Evolutionary conservation across 2,329 filamentous ascomycete species (phyloP), one percentile per base, ranked within the genome.

Genomic region (Phialophora macrospora): DNA sequence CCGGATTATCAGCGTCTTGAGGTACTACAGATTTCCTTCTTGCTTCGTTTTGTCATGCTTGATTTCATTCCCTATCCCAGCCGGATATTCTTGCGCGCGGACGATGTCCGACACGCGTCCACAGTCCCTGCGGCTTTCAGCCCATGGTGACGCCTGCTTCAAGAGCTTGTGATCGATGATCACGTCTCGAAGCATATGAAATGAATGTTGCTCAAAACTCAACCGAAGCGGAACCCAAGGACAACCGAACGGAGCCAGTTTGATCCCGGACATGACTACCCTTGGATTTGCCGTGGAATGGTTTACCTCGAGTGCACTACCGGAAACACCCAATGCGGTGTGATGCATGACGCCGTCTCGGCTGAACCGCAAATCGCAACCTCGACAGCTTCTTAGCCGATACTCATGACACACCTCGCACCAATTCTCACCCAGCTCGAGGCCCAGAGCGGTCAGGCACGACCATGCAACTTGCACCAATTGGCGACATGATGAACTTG

Each of bases 21-120:
- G 58, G 58, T 60, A 60, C 58, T 60, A 38, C 46, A 51, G 44
- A 26, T 60, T 60, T 54, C 58, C 34, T 60, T 60, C 24, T 54
- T 32, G n/a, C 34, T 54, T 41, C n/a, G 2, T 60, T 60, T 54
- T 44, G 14, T 54, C 26, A 6, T 38, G 14, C 22, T 17, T 51
- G 52, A 30, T 60, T n/a, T 11, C 30, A 46, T 41, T 26, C 24
- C 30, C 14, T 12, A 4, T 26, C 14, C 2, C 30, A 2, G 8
- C 58, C 20, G 20, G 30, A 46, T 17, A 22, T 30, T n/a, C n/a
- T 20, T 26, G 5, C 26, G 20, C n/a, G 11, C 22, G 48, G 24
- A 51, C 48, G 48, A 11, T 51, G 48, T 51, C 24, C 48, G 48
- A 7, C 22, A 26, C 20, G 22, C 48, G 20, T 22, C 11, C 2